Evolutionary conservation across 2,329 filamentous ascomycete genomes (phyloP).

Genomic region (Daldinia eschscholtzii): DNA sequence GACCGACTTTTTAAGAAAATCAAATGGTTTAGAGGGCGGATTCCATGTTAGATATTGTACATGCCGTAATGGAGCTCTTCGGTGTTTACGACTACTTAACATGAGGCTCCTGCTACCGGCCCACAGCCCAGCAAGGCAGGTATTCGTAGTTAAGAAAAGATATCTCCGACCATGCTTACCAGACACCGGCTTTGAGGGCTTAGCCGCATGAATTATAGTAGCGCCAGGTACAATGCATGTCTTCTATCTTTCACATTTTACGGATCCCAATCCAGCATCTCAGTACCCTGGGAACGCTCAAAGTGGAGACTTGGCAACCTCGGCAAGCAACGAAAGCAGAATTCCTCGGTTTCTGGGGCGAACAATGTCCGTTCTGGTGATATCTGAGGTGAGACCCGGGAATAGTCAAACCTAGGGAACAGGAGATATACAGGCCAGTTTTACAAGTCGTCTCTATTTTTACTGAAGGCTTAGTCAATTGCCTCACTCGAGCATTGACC

Average conservation of each 20-base stretch:
- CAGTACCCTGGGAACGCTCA: constrained; percentile 9
- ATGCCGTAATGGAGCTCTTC: neutral
- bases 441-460: constrained; percentile 23
- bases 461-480: constrained; percentile 16
- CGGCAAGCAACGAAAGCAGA: constrained; percentile 14
- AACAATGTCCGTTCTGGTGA: neutral
- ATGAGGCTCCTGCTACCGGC: neutral
- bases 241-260: constrained; percentile 15
- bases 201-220: neutral
- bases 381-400: constrained; percentile 38
- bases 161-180: neutral
- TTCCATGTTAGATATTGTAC: neutral
- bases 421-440: constrained; percentile 2
- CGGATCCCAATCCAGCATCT: constrained; percentile 15
- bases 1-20: neutral
- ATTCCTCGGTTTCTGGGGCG: neutral
- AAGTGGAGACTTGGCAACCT: constrained; percentile 5
- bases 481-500: constrained; percentile 6
- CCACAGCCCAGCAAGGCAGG: neutral
- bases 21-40: neutral
- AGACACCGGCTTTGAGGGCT: neutral
- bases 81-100: neutral
- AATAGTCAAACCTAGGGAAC: constrained; percentile 25
- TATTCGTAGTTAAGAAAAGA: constrained; percentile 1
- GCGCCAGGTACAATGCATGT: constrained; percentile 18